Evolutionary conservation across 2,329 filamentous ascomycete species (phyloP).

Genomic region (Coleophoma cylindrospora): DNA sequence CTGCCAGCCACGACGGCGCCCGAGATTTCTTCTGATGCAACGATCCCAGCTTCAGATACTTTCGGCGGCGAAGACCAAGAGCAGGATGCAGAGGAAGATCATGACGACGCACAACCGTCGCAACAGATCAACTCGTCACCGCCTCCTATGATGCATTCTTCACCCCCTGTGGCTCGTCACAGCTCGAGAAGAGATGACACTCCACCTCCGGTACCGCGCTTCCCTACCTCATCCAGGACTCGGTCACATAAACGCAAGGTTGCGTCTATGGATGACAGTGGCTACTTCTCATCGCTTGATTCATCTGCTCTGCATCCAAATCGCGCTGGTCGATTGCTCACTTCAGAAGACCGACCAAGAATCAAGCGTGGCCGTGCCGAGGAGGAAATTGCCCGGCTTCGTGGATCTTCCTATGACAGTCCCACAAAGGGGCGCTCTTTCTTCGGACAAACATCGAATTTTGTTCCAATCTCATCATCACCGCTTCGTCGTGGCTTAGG

Average conservation of each 20-base stretch:
- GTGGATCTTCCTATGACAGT: slow-evolving; percentile 89
- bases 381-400: slow-evolving; percentile 89
- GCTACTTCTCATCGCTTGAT: slow-evolving; percentile 93
- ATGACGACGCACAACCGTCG: slow-evolving; percentile 26
- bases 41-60: slow-evolving; percentile 66
- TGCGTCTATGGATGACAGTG: slow-evolving; percentile 82
- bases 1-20: slow-evolving; percentile 5
- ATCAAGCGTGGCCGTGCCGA: slow-evolving; percentile 89
- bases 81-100: slow-evolving; percentile 41
- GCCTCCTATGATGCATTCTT: slow-evolving; percentile 73
- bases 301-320: slow-evolving; percentile 79
- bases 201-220: slow-evolving; percentile 64
- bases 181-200: slow-evolving; percentile 60
- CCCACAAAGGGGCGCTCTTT: slow-evolving; percentile 64
- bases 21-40: slow-evolving; percentile 73
- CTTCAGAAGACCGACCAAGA: slow-evolving; percentile 75
- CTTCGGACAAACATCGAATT: slow-evolving; percentile 26
- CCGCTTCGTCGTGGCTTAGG: slow-evolving; percentile 47
- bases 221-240: slow-evolving; percentile 56
- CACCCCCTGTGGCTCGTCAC: slow-evolving; percentile 70
- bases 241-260: slow-evolving; percentile 71
- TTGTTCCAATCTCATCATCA: slow-evolving; percentile 56
- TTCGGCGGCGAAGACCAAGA: slow-evolving; percentile 25
- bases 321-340: slow-evolving; percentile 57
- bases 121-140: slow-evolving; percentile 64